These are phyloP conservation scores for Teunomyces kruisii DNA, from an alignment of 805 yeast genomes.

Conservation along the genomic window DNA sequence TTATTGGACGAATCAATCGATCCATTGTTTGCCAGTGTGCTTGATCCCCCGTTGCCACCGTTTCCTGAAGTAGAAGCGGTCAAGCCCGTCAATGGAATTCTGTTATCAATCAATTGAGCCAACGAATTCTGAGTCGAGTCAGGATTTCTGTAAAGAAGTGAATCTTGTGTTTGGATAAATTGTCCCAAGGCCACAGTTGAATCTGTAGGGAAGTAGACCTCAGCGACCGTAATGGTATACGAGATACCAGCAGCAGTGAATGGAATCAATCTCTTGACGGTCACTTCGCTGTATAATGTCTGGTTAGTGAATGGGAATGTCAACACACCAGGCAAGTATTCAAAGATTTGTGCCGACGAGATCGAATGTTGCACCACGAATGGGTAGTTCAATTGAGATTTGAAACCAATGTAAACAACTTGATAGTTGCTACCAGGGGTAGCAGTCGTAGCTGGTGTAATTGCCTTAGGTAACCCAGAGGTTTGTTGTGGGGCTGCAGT, in stretches of 20 bases:
- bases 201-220: slow-evolving; percentile 71
- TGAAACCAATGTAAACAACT: slow-evolving; percentile 75
- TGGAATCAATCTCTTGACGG: slow-evolving; percentile 74
- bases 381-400: slow-evolving; percentile 75
- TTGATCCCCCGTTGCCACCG: slow-evolving; percentile 3
- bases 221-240: slow-evolving; percentile 86
- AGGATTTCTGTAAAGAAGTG: slow-evolving; percentile 61
- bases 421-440: slow-evolving; percentile 47
- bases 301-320: slow-evolving; percentile 54
- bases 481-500: slow-evolving; percentile 35
- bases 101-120: slow-evolving; percentile 69
- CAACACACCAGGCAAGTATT: slow-evolving; percentile 77
- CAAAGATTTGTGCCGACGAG: slow-evolving; percentile 81
- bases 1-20: slow-evolving; percentile 29
- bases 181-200: slow-evolving; percentile 50
- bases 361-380: slow-evolving; percentile 72
- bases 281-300: slow-evolving; percentile 38
- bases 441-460: slow-evolving; percentile 62
- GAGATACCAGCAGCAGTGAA: slow-evolving; percentile 50
- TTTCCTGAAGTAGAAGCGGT: slow-evolving; percentile 10
- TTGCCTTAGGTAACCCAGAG: slow-evolving; percentile 70
- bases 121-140: slow-evolving; percentile 55
- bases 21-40: slow-evolving; percentile 23
- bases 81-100: slow-evolving; percentile 58
- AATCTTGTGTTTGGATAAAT: slow-evolving; percentile 49